phyloP scores from a whole-genome alignment of 2,329 filamentous ascomycete genomes.

The Pseudocercospora macadamiae region DNA sequence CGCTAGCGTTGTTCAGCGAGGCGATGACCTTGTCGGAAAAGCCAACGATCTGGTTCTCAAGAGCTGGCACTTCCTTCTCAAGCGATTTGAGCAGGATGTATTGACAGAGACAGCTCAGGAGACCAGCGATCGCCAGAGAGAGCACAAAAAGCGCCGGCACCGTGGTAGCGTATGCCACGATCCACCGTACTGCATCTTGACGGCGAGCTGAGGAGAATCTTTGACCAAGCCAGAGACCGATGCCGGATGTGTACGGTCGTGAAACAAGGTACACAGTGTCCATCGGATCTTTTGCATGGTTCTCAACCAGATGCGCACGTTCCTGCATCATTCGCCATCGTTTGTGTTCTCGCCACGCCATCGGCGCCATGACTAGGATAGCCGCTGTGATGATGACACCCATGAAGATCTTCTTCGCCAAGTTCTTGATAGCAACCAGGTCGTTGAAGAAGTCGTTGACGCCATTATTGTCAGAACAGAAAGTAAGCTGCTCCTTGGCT shows the following conservation, averaged over 20 bases:
- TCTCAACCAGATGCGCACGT: slow-evolving; percentile 67
- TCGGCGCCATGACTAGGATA: slow-evolving; percentile 71
- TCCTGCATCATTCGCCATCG: slow-evolving; percentile 74
- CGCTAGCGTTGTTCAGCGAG: slow-evolving; percentile 73
- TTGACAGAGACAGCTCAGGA: slow-evolving; percentile 82
- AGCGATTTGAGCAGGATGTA: slow-evolving; percentile 74
- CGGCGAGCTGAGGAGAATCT: slow-evolving; percentile 65
- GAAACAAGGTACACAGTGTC: slow-evolving; percentile 88
- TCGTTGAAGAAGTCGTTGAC: slow-evolving; percentile 82
- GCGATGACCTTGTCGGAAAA: slow-evolving; percentile 78
- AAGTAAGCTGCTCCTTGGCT: slow-evolving; percentile 76
- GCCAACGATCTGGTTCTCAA: slow-evolving; percentile 73
- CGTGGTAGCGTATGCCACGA: slow-evolving; percentile 84
- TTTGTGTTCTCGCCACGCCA: slow-evolving; percentile 79
- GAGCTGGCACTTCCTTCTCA: slow-evolving; percentile 73
- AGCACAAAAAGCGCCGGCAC: slow-evolving; percentile 83
- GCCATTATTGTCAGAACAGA: slow-evolving; percentile 83
- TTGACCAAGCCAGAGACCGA: slow-evolving; percentile 71
- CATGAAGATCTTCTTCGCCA: slow-evolving; percentile 74
- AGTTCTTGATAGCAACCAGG: slow-evolving; percentile 67
- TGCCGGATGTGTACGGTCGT: slow-evolving; percentile 72
- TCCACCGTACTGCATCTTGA: slow-evolving; percentile 78
- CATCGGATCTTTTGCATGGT: slow-evolving; percentile 73
- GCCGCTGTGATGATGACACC: slow-evolving; percentile 73
- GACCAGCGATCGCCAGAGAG: slow-evolving; percentile 77